These are phyloP conservation scores for Penicillium goetzii DNA, from an alignment of 495 filamentous ascomycete species.

Conservation along the genomic window DNA sequence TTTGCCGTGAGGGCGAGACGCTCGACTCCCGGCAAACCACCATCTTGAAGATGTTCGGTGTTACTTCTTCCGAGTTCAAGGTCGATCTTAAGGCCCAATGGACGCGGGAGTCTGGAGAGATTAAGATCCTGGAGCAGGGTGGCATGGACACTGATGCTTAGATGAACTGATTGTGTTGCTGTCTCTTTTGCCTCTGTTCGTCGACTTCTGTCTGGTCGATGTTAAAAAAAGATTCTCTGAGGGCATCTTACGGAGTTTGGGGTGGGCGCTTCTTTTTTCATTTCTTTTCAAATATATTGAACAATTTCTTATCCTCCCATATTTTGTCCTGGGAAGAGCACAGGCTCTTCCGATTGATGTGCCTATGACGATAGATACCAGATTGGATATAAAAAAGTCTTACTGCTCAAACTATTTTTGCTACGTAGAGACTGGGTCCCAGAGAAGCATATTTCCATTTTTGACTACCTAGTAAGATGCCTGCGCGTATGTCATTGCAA, in stretches of 20 bases:
- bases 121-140: slow-evolving; percentile 45
- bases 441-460: slow-evolving; percentile 34
- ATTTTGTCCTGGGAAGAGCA: slow-evolving; percentile 25
- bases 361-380: slow-evolving; percentile 44
- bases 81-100: slow-evolving; percentile 72
- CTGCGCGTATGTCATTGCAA: slow-evolving; percentile 40
- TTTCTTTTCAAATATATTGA: slow-evolving; percentile 30
- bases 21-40: slow-evolving; percentile 88
- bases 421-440: slow-evolving; percentile 9
- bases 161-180: slow-evolving; percentile 20
- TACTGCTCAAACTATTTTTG: slow-evolving; percentile 6
- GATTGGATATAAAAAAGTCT: slow-evolving; percentile 30
- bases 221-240: slow-evolving; percentile 37
- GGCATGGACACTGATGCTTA: slow-evolving; percentile 50
- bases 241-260: slow-evolving; percentile 47
- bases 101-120: slow-evolving; percentile 45
- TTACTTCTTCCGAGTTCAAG: slow-evolving; percentile 85
- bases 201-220: slow-evolving; percentile 21
- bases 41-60: slow-evolving; percentile 90
- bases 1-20: slow-evolving; percentile 80
- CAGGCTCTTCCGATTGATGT: slow-evolving; percentile 38
- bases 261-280: slow-evolving; percentile 41
- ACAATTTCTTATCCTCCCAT: slow-evolving; percentile 28
- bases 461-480: slow-evolving; percentile 34
- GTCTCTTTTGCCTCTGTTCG: slow-evolving; percentile 26